Base-by-base conservation (phyloP, 768 basidiomycete genomes). In the Agaricus sinodeliciosus region DNA sequence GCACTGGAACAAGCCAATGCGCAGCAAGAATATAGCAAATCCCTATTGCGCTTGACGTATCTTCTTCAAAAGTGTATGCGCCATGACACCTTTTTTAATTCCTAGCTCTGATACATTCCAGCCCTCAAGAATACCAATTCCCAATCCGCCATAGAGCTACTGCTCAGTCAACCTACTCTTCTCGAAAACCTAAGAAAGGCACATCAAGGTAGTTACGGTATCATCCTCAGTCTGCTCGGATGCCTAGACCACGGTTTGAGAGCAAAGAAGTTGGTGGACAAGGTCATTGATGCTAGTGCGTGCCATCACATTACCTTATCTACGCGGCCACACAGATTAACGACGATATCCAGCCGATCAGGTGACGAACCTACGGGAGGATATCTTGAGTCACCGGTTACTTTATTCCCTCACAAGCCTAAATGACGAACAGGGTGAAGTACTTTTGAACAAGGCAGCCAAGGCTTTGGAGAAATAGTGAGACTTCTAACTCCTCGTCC, bases 151-250 rank as follows among this genome's bases (percentile, higher is more conserved):
- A 87, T 97, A 27, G 83, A 88, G 55, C 76, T 96, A 15, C 78
- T 99, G 3, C 82, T 94, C 67, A 74, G 80, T 0, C 85, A 92
- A 36, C 87, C 94, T 0, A 67, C 80, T 0, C 70, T 98, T 1
- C 71, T 97, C 34, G 93, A 97, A 50, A 89, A 84, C 61, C 73
- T 96, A 12, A 84, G 92, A 43, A 94, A 87, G 61, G 94, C 94
- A 1, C 81, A 95, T 58, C 81, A 86, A 74, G 96, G 96, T 41
- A 93, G 88, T 59, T 99, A 96, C 63, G 84, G 92, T 46, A 73
- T 94, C 39, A 85, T 99, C 37, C 79, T 98, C 27, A 92, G 91
- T 62, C 76, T 99, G 43, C 75, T 98, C 5, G 94, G 94, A n/a
- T 93, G 87, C 59, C 69, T 99, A 43, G 96, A 98, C 58, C 77